These are phyloP conservation scores for Lasiosphaeriaceae sp. DNA, from an alignment of 495 filamentous ascomycete species.

Conservation along the genomic window DNA sequence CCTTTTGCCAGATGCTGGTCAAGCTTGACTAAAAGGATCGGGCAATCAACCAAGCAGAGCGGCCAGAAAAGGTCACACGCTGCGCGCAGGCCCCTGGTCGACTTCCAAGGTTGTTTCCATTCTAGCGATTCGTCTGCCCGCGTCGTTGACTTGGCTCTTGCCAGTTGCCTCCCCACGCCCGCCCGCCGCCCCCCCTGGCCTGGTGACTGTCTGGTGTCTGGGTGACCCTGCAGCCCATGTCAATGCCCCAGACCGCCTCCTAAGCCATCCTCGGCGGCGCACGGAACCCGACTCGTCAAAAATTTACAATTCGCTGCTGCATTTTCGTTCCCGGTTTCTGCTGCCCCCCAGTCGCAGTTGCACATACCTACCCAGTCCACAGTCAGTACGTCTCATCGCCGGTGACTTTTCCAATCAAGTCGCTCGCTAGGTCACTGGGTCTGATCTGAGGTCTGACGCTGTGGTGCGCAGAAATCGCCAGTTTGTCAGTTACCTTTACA, in stretches of 20 bases:
- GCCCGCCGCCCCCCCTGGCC: slow-evolving; percentile 2
- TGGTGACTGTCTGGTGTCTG: slow-evolving; percentile 21
- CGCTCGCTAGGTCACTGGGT: not conserved
- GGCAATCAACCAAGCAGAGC: slow-evolving; percentile 22
- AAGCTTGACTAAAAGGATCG: slow-evolving; percentile 21
- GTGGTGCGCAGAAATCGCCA: too few species aligned
- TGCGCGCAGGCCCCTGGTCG: slow-evolving; percentile 4
- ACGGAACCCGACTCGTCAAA: slow-evolving; percentile 14
- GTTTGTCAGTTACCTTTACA: too few species aligned
- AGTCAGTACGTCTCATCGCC: not conserved
- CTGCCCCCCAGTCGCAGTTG: slow-evolving; percentile 12
- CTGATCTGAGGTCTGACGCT: not conserved
- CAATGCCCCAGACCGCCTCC: slow-evolving; percentile 26
- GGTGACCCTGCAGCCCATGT: not conserved
- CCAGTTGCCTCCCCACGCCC: slow-evolving; percentile 1
- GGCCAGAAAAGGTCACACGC: slow-evolving; percentile 24
- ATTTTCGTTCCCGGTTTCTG: slow-evolving; percentile 14
- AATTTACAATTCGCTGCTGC: slow-evolving; percentile 4
- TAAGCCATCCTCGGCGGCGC: slow-evolving; percentile 18
- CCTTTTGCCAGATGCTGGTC: not conserved
- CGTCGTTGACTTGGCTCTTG: not conserved
- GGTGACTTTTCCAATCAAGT: not conserved
- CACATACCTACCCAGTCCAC: too few species aligned
- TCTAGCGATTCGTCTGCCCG: slow-evolving; percentile 21
- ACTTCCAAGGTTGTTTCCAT: slow-evolving; percentile 15